These are phyloP conservation scores for Cladosporium sp. DNA, from an alignment of 2,329 filamentous ascomycete species.

Conservation along the genomic window DNA sequence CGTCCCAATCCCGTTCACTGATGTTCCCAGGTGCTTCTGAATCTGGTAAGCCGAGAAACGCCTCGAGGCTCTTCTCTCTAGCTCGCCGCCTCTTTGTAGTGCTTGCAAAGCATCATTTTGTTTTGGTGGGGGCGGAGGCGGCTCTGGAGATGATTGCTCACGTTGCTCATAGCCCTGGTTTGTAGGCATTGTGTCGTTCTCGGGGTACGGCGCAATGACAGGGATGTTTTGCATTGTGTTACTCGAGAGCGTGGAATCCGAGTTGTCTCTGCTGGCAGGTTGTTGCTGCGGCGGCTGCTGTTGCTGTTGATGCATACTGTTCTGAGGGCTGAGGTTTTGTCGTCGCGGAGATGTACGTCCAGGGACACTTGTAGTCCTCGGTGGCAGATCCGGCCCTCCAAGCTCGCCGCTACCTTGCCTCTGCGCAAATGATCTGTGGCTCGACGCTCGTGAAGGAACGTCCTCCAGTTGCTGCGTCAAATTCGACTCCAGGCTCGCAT, in stretches of 20 bases:
- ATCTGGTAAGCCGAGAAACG: constrained; percentile 97
- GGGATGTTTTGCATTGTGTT: constrained; percentile 69
- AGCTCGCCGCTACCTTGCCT: constrained; percentile 38
- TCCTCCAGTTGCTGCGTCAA: constrained; percentile 43
- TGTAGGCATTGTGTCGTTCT: constrained; percentile 49
- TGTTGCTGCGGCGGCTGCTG: neutral
- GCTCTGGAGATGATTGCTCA: constrained; percentile 39
- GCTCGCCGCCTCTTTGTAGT: constrained; percentile 81
- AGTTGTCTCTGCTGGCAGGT: constrained; percentile 27
- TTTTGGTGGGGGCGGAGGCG: constrained; percentile 72
- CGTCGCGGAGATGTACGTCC: constrained; percentile 41
- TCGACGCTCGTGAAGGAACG: constrained; percentile 33
- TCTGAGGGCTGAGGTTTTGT: constrained; percentile 32
- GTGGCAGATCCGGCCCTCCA: constrained; percentile 39
- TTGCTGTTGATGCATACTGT: constrained; percentile 21
- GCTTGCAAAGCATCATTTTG: constrained; percentile 86
- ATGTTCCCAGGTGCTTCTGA: constrained; percentile 80
- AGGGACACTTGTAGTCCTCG: constrained; percentile 41
- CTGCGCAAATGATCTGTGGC: constrained; percentile 34
- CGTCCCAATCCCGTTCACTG: constrained; percentile 76
- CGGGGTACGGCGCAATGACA: constrained; percentile 65
- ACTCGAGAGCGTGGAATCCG: constrained; percentile 64
- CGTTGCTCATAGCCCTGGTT: constrained; percentile 15
- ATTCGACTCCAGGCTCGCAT: constrained; percentile 37
- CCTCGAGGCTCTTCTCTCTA: constrained; percentile 86